Base-by-base conservation (phyloP, 2,329 filamentous ascomycete species). In the Cyphellophora europaea region DNA sequence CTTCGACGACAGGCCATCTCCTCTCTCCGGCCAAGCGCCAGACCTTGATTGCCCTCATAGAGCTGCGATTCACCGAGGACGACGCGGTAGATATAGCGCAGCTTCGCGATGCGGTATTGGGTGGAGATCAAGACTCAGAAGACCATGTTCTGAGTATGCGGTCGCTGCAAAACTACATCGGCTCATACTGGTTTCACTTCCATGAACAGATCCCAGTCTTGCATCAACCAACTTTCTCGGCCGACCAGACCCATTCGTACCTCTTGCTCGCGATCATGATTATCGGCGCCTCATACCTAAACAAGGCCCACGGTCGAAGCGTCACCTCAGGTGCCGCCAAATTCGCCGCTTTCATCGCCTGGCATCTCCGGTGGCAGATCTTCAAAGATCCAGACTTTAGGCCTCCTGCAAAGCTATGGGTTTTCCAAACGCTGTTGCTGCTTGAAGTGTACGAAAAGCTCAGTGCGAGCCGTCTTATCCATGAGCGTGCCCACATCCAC, bases 371-470 rank as follows among this genome's bases (percentile, higher is more conserved):
- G 34, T 95, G 88, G 84, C 83, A 93, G 55, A 82, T 95, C 17
- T 95, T 95, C 55, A 91, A 87, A 71, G 82, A 95, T 53, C 69
- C 74, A 12, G 84, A 87, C 58, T 95, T 93, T 59, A 72, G 84
- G 10, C 87, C 91, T 1, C 88, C 91, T 0, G 89, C 89, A 6
- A 93, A 93, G 59, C 64, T 98, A 6, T 96, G 89, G 89, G 76
- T 94, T 0, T 95, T 96, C 61, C 89, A 96, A 56, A 79, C 88
- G 1, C 63, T 95, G 35, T 66, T 96, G 4, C 69, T 96, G 3
- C 69, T 96, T 8, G 89, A 96, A 55, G 65, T 93, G 1, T 95
- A 93, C 51, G 89, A 96, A 63, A 96, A 96, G 67, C 88, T 94
- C 82, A 95, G 88, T 57, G 91, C 86, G 27, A 93, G 88, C 1